Base-by-base conservation (phyloP, 306 rosid genomes). In the Aeschynomene evenia region DNA sequence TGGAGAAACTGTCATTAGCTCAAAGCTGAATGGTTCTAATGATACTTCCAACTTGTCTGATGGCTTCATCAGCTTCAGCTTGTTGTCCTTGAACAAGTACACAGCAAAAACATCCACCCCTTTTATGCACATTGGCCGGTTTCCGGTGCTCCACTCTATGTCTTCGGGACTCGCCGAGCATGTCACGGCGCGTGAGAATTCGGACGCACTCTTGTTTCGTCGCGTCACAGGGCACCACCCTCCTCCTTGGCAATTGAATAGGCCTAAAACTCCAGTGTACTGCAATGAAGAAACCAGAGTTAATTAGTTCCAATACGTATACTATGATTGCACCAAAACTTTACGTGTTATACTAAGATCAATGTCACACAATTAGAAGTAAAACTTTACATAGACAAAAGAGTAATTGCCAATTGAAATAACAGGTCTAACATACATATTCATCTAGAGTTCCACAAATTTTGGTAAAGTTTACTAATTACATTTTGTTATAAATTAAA, bases 181-280 rank as follows among this genome's bases (percentile, higher is more conserved):
- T 11, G 82, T 69, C 58, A 88, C 68, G 1, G 69, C 5, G 26
- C 73, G 78, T 6, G 92, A 85, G 61, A 13, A 86, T 0, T 80
- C 72, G 1, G 81, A 76, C 18, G 77, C 69, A n/a, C 84, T 81
- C 66, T 66, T 83, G 86, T 91, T 85, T 52, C 75, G 19, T 69
- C 95, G 74, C 0, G 84, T 11, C 48, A 67, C 16, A 4, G 84
- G 90, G 33, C 92, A 86, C 96, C 92, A 88, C 20, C 91, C 96
- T 78, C 96, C 97, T 54, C 91, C 97, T 91, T 88, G 96, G 71
- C 96, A 88, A 58, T 91, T 88, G 20, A 88, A 91, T 42, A 78
- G 19, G 5, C 96, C 96, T 66, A 88, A 65, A 61, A 85, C 92
- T 18, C 92, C 89, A 0, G 83, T 74, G 49, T 59, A 86, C 97